phyloP scores from a whole-genome alignment of 306 rosid genomes.

The Comarum palustre region DNA sequence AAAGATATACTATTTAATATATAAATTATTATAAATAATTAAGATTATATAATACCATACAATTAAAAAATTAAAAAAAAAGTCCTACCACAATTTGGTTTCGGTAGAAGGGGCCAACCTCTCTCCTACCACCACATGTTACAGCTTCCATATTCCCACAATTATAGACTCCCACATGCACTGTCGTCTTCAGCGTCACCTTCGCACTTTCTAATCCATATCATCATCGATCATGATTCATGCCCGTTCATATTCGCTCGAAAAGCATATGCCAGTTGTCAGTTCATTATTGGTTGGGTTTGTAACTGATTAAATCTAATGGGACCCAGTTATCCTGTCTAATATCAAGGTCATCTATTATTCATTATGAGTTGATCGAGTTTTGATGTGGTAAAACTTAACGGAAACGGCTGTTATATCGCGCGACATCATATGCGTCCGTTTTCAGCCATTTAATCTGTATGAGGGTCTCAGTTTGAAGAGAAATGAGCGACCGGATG shows the following conservation, averaged over 20 bases:
- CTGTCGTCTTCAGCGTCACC: neutral
- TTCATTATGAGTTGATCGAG: no score
- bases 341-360: neutral
- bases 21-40: no score
- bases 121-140: constrained; percentile 2
- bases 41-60: no score
- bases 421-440: no score
- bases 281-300: neutral
- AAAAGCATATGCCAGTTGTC: neutral
- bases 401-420: neutral
- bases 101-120: constrained; percentile 15
- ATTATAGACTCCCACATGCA: constrained; percentile 12
- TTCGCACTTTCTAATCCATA: neutral
- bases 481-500: no score
- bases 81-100: constrained; percentile 13
- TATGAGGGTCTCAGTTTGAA: no score
- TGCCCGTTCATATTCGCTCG: neutral
- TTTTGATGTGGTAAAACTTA: no score
- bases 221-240: neutral
- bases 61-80: no score
- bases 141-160: neutral
- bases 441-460: no score
- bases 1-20: no score
- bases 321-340: neutral
- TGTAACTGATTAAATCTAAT: neutral